These are phyloP conservation scores for Arthroderma sp. DNA, from an alignment of 2,329 filamentous ascomycete genomes.

Conservation along the genomic window DNA sequence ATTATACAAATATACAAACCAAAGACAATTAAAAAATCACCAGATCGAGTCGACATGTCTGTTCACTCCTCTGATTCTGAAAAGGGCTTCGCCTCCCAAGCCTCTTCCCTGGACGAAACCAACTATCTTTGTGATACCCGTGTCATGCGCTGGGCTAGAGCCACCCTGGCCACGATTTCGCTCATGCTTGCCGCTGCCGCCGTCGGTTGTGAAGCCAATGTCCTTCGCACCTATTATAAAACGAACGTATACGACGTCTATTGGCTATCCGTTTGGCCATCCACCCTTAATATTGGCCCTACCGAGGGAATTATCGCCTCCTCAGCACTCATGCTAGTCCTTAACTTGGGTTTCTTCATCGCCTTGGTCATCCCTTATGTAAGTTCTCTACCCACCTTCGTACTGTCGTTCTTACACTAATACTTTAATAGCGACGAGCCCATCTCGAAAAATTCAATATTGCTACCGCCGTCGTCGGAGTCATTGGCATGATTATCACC, in stretches of 20 bases:
- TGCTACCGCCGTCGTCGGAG: slow-evolving; percentile 20
- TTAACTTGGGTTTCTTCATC: slow-evolving; percentile 22
- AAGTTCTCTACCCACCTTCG: slow-evolving; percentile 8
- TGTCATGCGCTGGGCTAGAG: slow-evolving; percentile 21
- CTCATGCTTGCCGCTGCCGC: slow-evolving; percentile 19
- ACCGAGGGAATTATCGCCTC: slow-evolving; percentile 25
- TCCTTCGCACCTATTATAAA: slow-evolving; percentile 25
- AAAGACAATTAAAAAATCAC: no score
- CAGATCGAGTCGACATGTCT: slow-evolving; percentile 13
- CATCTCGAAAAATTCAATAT: slow-evolving; percentile 23
- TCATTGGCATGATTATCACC: slow-evolving; percentile 25
- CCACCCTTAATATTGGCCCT: slow-evolving; percentile 29
- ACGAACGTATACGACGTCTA: slow-evolving; percentile 23
- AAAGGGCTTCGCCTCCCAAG: slow-evolving; percentile 19
- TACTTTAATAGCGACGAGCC: slow-evolving; percentile 20
- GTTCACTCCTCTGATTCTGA: slow-evolving; percentile 17
- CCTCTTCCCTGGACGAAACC: slow-evolving; percentile 25
- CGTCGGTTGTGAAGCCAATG: slow-evolving; percentile 26
- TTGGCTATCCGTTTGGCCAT: slow-evolving; percentile 29
- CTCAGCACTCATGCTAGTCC: slow-evolving; percentile 23
- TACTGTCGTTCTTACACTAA: slow-evolving; percentile 6
- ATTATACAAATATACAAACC: no score
- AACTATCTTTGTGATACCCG: slow-evolving; percentile 22
- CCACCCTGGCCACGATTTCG: slow-evolving; percentile 22
- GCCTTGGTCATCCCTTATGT: slow-evolving; percentile 26